Evolutionary conservation across 192 early-diverging fungal species (phyloP), one percentile per base, ranked within the genome.

Genomic region (Coemansia sp.): DNA sequence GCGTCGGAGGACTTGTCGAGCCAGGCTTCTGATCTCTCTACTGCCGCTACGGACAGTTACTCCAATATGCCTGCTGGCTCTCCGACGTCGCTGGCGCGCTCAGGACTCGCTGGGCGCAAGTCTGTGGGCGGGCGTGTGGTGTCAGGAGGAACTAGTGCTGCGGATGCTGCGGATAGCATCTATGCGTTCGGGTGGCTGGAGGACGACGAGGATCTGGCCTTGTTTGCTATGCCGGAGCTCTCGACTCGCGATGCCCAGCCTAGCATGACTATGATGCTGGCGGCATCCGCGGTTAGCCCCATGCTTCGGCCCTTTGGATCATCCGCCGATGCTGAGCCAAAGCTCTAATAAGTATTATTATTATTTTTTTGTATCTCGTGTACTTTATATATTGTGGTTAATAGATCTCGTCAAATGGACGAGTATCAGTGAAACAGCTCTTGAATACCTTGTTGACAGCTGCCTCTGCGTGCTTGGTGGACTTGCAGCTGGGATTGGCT

Each of bases 391-490:
- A 47, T 40, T 44, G 7, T 46, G n/a, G 2, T 47, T 33, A 64
- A 49, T 94, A 92, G 67, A 98, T 95, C 80, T 98, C 96, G 76
- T 96, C 95, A 78, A 96, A 98, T 1, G 96, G 96, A 49, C 91
- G 87, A n/a, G 95, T 98, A 73, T 98, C 96, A 11, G 86, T 89
- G 73, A 96, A 96, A 73, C 96, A 98, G 60, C 88, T 90, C 33
- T 93, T 85, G 83, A 94, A 98, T 4, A 96, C 96, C 55, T 89
- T 88, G 49, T 89, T 86, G 26, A 98, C 93, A 0, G 93, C 94
- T 35, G 88, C 89, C 76, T 96, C 95, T 0, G 96, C 96, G 28
- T 90, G 91, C 26, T 87, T 86, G 13, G 85, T 78, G 4, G 86
- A 88, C 55, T 88, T 84, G 76, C 93, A 96, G n/a, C 76, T 76